Evolutionary conservation across 2,329 filamentous ascomycete genomes (phyloP), one percentile per base, ranked within the genome.

Genomic region (Apiospora hydei): DNA sequence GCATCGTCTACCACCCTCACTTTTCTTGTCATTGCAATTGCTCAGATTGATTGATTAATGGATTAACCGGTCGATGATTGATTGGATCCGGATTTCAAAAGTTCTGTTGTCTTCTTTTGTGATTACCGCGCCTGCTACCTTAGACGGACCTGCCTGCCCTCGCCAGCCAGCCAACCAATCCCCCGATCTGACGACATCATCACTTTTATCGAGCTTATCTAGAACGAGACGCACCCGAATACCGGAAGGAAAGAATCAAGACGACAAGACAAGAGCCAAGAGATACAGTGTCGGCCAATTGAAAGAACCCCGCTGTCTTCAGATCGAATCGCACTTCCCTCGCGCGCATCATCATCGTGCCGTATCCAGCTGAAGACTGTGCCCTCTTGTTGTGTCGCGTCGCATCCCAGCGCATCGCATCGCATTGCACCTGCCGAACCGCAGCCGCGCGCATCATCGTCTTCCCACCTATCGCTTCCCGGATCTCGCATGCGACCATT

Each of bases 351-450:
- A 43, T 43, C 13, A 10, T 49, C 46, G 46, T 8, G 46, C n/a
- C 57, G 30, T 16, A 64, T 64, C 57, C 16, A 10, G 38, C 41
- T 43, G 8, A 43, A 43, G 41, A 43, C 41, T 43, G 41, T 43
- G 13, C 10, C 41, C 41, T 14, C 8, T 43, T 8, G 18, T n/a
- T n/a, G 57, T 41, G 34, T 41, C 53, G 72, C 47, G 30, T 69
- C 67, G 71, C 67, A 34, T 71, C 44, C 34, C 41, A 43, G 8
- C 41, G 41, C 41, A 43, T 43, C 41, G 66, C 47, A 72, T 74
- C 71, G 73, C 26, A 72, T 61, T 38, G 53, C 53, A 61, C 53
- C 18, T 38, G 21, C 57, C 68, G 18, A 67, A 49, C 41, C 30
- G 43, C 69, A 64, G 18, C 34, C 30, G 14, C 41, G 43, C 47